Conservation (phyloP, 257 asterid genomes). For the Solanum habrochaites region DNA sequence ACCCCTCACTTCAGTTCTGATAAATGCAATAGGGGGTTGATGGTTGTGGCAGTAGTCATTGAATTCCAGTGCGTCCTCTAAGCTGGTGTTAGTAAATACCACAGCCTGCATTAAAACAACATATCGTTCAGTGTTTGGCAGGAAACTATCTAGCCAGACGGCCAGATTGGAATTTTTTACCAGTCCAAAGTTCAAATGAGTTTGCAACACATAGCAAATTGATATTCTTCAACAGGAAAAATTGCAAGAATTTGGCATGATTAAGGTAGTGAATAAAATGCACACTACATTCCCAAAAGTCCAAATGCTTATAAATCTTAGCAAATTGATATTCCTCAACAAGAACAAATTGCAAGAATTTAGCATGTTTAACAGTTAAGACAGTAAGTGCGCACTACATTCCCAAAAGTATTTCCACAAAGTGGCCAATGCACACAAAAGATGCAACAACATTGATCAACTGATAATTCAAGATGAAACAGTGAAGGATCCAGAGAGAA, state of each 20-base stretch:
- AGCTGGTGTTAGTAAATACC: slow-evolving; percentile 55
- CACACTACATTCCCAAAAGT: neutral
- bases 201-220: neutral
- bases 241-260: neutral
- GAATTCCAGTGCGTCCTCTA: slow-evolving; percentile 57
- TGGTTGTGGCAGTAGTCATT: slow-evolving; percentile 78
- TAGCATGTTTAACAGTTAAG: neutral
- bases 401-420: neutral
- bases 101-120: slow-evolving; percentile 56
- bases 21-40: slow-evolving; percentile 85
- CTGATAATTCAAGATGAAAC: too few relatives aligned
- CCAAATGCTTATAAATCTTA: neutral
- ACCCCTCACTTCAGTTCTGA: slow-evolving; percentile 83
- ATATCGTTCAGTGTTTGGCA: neutral
- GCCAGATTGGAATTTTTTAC: neutral
- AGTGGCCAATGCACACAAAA: too few relatives aligned
- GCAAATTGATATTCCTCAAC: neutral
- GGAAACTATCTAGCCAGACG: neutral
- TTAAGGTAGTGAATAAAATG: neutral
- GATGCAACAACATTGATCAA: too few relatives aligned
- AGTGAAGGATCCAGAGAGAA: too few relatives aligned
- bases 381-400: neutral
- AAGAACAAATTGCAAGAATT: neutral
- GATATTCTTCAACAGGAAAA: neutral
- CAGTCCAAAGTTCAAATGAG: neutral